phyloP scores from a whole-genome alignment of 345 rosid genomes.

The Kernera saxatilis region DNA sequence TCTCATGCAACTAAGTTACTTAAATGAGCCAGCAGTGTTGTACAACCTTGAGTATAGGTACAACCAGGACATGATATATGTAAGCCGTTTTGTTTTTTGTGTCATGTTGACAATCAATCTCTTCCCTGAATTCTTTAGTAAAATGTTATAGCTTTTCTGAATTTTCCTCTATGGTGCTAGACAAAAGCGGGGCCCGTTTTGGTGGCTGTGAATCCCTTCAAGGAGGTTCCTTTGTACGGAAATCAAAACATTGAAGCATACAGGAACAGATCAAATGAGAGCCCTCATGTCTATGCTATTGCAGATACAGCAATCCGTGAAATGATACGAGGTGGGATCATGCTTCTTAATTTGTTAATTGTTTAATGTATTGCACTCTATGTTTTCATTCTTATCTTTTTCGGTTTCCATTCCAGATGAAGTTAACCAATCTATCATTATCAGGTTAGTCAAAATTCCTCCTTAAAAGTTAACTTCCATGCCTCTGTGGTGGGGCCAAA shows the following conservation, averaged over 20 bases:
- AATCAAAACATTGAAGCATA: slow-evolving; percentile 44
- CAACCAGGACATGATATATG: slow-evolving; percentile 72
- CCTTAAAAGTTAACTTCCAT: neutral
- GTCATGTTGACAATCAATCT: slow-evolving; percentile 6
- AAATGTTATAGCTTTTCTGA: neutral
- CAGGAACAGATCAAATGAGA: slow-evolving; percentile 44
- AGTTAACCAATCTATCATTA: slow-evolving; percentile 96
- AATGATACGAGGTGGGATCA: slow-evolving; percentile 80
- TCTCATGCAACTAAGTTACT: slow-evolving; percentile 85
- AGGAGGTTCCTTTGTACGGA: slow-evolving; percentile 59
- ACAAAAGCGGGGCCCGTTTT: slow-evolving; percentile 87
- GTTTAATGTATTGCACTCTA: neutral
- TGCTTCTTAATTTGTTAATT: neutral
- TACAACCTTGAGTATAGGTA: slow-evolving; percentile 77
- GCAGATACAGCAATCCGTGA: slow-evolving; percentile 71
- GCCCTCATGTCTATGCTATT: slow-evolving; percentile 76
- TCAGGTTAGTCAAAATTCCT: slow-evolving; percentile 57
- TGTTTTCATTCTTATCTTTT: slow-evolving; percentile 15
- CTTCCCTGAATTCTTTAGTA: slow-evolving; percentile 4
- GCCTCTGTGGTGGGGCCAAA: neutral
- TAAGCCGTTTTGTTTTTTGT: slow-evolving; percentile 34
- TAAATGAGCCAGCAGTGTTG: slow-evolving; percentile 90
- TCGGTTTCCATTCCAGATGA: slow-evolving; percentile 60
- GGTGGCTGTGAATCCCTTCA: slow-evolving; percentile 87
- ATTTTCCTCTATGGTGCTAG: slow-evolving; percentile 36